Conservation (phyloP, 2,329 filamentous ascomycete genomes). For the Fonsecaea nubica region DNA sequence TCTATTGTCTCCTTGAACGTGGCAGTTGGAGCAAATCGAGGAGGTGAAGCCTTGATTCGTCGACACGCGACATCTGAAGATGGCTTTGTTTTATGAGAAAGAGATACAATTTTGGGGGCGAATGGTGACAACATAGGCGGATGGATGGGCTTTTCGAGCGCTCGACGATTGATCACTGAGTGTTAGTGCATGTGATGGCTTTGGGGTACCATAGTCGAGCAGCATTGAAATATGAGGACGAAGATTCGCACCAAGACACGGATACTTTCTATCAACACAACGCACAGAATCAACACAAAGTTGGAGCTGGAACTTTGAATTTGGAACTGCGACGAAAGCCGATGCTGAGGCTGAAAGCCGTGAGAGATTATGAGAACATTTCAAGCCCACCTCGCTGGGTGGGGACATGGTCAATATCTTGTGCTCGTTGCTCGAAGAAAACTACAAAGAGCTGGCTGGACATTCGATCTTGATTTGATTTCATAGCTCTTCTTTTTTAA, state of each 20-base stretch:
- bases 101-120: background rate
- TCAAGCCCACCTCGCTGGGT: too few relatives aligned
- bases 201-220: background rate
- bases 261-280: background rate
- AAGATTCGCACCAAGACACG: background rate
- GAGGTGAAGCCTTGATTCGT: background rate
- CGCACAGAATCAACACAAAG: background rate
- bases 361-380: too few relatives aligned
- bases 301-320: background rate
- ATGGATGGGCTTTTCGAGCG: background rate
- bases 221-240: background rate
- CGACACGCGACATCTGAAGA: background rate
- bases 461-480: background rate
- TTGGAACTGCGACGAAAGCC: background rate
- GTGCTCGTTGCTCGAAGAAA: background rate
- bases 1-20: slow-evolving; percentile 10
- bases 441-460: background rate
- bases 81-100: background rate
- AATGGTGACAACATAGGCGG: background rate
- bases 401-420: too few relatives aligned
- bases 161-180: background rate
- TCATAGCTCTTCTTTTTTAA: background rate
- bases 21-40: background rate
- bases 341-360: background rate
- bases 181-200: background rate